phyloP scores from a whole-genome alignment of 2,329 filamentous ascomycete species.

The Fusarium napiforme region DNA sequence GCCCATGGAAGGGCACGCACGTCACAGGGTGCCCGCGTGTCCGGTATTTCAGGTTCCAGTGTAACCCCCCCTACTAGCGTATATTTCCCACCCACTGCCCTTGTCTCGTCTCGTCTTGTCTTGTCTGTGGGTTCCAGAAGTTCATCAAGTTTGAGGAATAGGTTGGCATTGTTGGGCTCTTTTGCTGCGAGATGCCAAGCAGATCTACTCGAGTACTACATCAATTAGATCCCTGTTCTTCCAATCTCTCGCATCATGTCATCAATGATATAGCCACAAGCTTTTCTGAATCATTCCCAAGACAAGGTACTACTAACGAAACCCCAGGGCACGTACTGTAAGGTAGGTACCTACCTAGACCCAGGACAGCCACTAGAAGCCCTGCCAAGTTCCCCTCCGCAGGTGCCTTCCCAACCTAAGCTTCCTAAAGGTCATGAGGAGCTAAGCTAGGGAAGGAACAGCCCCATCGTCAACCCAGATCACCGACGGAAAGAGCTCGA shows the following conservation, averaged over 20 bases:
- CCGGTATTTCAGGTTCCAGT: slow-evolving; percentile 35
- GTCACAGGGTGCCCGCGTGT: slow-evolving; percentile 29
- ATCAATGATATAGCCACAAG: neutral
- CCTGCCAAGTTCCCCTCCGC: slow-evolving; percentile 10
- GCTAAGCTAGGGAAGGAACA: slow-evolving; percentile 31
- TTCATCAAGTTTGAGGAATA: neutral
- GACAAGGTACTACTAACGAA: neutral
- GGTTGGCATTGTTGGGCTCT: neutral
- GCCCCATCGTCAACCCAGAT: slow-evolving; percentile 13
- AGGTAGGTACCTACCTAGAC: neutral
- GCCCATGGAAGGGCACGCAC: slow-evolving; percentile 10
- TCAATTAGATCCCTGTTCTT: neutral
- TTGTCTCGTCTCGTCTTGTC: neutral
- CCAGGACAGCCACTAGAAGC: slow-evolving; percentile 12
- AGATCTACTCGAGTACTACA: neutral
- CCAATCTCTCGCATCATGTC: neutral
- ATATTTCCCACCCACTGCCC: neutral
- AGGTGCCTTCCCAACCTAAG: slow-evolving; percentile 23
- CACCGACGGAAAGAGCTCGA: slow-evolving; percentile 22
- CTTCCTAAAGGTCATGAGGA: slow-evolving; percentile 19
- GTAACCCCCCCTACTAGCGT: slow-evolving; percentile 15
- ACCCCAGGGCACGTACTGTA: neutral
- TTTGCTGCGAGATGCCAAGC: neutral
- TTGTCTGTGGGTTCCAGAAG: neutral
- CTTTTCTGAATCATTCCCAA: neutral